phyloP scores from a whole-genome alignment of 345 rosid species.

The Fremontodendron californicum region DNA sequence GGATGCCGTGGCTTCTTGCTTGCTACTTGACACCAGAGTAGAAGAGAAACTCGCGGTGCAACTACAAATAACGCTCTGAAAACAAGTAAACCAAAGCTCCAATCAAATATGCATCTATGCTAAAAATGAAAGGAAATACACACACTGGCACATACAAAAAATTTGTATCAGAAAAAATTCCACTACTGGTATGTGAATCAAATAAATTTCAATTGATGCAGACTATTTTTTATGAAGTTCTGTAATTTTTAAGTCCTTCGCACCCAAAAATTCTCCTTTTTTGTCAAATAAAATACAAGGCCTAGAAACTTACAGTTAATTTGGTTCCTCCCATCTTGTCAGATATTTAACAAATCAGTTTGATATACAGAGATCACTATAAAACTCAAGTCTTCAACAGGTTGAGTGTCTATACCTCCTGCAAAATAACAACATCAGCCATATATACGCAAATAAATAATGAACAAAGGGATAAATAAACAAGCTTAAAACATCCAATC shows the following conservation, averaged over 20 bases:
- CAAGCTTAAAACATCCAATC: too few relatives aligned
- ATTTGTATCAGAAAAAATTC: background rate
- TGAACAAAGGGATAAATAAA: too few relatives aligned
- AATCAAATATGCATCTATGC: background rate
- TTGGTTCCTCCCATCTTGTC: slow-evolving; percentile 30
- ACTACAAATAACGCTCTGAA: slow-evolving; percentile 18
- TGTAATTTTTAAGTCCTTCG: background rate
- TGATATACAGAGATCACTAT: background rate
- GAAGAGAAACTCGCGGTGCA: slow-evolving; percentile 16
- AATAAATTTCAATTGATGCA: background rate
- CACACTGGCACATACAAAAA: background rate
- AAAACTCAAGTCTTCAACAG: background rate
- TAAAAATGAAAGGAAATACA: background rate
- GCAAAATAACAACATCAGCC: slow-evolving; percentile 3
- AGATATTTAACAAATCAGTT: slow-evolving; percentile 2
- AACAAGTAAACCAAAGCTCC: background rate
- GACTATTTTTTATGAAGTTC: background rate
- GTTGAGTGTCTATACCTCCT: background rate
- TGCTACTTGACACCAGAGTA: slow-evolving; percentile 19
- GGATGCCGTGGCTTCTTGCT: too few relatives aligned
- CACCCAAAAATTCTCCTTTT: background rate
- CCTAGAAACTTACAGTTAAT: too few relatives aligned
- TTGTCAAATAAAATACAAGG: background rate
- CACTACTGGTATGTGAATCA: background rate
- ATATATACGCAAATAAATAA: background rate